A percentile compares a stretch with the other conserved stretches of the same genome.
phyloP scores from a whole-genome alignment of 306 rosid species.

The Fragaria iinumae region DNA sequence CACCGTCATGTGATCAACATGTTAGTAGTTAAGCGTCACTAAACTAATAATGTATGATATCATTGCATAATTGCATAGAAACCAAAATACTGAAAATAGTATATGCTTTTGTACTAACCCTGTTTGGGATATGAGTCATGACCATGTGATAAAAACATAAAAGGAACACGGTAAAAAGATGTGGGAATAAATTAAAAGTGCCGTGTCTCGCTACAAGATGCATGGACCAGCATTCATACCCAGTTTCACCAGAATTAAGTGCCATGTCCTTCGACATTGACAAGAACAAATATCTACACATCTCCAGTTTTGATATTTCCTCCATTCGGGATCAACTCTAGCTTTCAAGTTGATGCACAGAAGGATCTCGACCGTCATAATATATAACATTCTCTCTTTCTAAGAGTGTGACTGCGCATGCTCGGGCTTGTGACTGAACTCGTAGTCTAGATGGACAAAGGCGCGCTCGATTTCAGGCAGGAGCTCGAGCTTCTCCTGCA shows the following conservation, averaged over 20 bases:
- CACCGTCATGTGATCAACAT: no score
- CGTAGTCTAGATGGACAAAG: slow-evolving; percentile 93
- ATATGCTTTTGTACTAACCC: not conserved
- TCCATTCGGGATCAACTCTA: not conserved
- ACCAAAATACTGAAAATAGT: no score
- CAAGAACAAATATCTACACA: slow-evolving; percentile 4
- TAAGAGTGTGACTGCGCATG: slow-evolving; percentile 69
- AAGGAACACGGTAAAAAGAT: not conserved
- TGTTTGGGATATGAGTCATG: not conserved
- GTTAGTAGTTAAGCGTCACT: no score
- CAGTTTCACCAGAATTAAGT: not conserved
- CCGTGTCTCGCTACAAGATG: not conserved
- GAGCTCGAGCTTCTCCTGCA: slow-evolving; percentile 88
- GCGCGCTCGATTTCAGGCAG: slow-evolving; percentile 93
- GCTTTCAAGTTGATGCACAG: not conserved
- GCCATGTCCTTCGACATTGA: not conserved
- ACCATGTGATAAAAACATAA: not conserved
- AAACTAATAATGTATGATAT: no score
- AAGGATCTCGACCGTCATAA: not conserved
- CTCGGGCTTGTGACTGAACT: slow-evolving; percentile 94
- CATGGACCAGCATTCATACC: not conserved
- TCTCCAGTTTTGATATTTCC: not conserved
- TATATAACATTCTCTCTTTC: slow-evolving; percentile 1
- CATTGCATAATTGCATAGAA: not conserved
- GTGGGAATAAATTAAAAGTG: not conserved